Evolutionary conservation across 2,329 filamentous ascomycete species (phyloP), one percentile per base, ranked within the genome.

Genomic region (Ophiosphaerella korrae): DNA sequence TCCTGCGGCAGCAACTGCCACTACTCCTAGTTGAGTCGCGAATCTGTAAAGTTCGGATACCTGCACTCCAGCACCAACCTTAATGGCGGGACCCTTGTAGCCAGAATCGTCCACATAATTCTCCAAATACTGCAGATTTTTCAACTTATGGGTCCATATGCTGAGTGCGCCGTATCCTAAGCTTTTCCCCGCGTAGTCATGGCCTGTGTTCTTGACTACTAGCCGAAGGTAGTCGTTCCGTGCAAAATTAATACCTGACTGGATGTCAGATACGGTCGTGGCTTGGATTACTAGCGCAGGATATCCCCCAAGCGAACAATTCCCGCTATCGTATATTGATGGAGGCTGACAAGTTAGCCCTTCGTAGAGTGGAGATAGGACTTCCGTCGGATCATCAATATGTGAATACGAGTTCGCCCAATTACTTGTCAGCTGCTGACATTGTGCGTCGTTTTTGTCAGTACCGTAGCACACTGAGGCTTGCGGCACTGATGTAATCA

Each of bases 201-300:
- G 69, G 0, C 69, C 67, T 1, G 69, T 71, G 29, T 68, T 71
- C 31, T 66, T 66, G n/a, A 72, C 49, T 1, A 71, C 51, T 2
- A 72, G 51, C 1, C 68, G 60, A 1, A 72, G 21, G 12, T 64
- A 56, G 35, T 65, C 41, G 5, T 62, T 59, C 0, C 60, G 48
- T 1, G 61, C 68, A 48, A 72, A 72, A 38, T 69, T 69, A 42
- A 70, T 60, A 2, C 52, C 60, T 7, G 61, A 46, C 36, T 69
- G 66, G 1, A 70, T 64, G 31, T 70, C 58, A 1, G 62, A 40
- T 3, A 68, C 65, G 3, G 48, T 64, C 3, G 52, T 58, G 12
- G 54, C 62, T 8, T 64, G 66, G 24, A 70, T 40, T 0, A 63
- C 64, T 42, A 66, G 68, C 0, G 59, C 53, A 8, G 67, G 67